Evolutionary conservation across 208 protist species (phyloP), one percentile per base, ranked within the genome.

Genomic region (Tritrichomonas musculus): DNA sequence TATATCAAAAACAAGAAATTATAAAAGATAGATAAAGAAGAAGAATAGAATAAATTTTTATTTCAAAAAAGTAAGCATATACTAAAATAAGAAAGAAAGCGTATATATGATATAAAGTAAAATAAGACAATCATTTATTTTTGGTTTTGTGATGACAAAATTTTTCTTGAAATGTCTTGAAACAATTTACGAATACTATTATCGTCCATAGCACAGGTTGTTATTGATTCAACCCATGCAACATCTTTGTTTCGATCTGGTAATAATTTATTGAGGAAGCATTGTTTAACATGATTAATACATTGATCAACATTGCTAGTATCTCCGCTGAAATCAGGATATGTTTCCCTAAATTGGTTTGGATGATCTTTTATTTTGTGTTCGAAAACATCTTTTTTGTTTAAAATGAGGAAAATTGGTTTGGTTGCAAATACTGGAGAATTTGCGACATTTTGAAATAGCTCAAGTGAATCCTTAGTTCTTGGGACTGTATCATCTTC

Each of bases 161-260:
- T 53, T 44, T 84, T 84, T 9, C 22, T 1, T 39, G 73, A 36
- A 25, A 84, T 53, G 2, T 1, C 53, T 25, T 84, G 73, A 44
- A 84, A 84, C 11, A 84, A 25, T 22, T 84, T 53, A 25, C 73
- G 73, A 84, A 84, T 44, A n/a, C n/a, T 47, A 4, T 84, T 11
- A 8, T 44, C 39, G n/a, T 84, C 73, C 73, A 84, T 84, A 49
- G 73, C 73, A 30, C 73, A 84, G 13, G 73, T 53, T 84, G 73
- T 36, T 13, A 84, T 50, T 2, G 47, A 25, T 1, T 57, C 4
- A 60, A 88, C 47, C 77, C 77, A 88, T 0, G 77, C 77, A 36
- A 47, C 33, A 22, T 41, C 0, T 39, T 44, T 13, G 5, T 17
- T 25, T 57, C 77, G 25, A 0, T 53, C 47, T 30, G 47, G 41